A percentile compares a stretch with the other conserved stretches of the same genome.
These are phyloP conservation scores for Phyllosticta citrichinensis DNA, from an alignment of 2,329 filamentous ascomycete species.

Conservation along the genomic window DNA sequence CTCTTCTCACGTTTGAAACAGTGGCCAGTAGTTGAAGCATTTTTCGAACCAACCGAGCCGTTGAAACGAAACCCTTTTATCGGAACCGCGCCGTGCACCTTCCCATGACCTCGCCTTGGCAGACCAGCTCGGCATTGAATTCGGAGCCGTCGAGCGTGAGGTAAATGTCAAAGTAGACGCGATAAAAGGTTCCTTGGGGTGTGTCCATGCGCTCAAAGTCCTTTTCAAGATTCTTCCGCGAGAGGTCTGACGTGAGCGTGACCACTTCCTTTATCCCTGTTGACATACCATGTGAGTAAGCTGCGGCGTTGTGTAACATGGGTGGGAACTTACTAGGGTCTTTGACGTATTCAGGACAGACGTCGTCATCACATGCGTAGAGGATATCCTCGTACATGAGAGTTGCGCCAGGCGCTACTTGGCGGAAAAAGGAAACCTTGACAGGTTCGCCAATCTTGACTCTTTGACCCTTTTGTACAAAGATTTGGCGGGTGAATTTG, in stretches of 20 bases:
- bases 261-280: conserved; percentile 98
- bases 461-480: conserved; percentile 95
- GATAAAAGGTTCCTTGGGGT: conserved; percentile 65
- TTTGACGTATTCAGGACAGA: conserved; percentile 97
- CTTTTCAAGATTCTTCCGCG: conserved; percentile 96
- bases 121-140: conserved; percentile 97
- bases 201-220: conserved; percentile 99
- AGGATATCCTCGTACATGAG: conserved; percentile 99
- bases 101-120: conserved; percentile 98
- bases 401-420: conserved; percentile 91
- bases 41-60: not conserved
- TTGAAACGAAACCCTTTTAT: conserved; percentile 23
- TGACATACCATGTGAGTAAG: conserved; percentile 13
- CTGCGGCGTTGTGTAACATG: not conserved
- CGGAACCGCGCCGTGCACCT: conserved; percentile 85
- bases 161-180: conserved; percentile 62
- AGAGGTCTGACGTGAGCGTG: conserved; percentile 91
- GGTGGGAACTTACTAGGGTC: conserved; percentile 74
- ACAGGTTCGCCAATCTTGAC: conserved; percentile 99
- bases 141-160: conserved; percentile 92
- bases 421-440: conserved; percentile 97
- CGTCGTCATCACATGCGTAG: conserved; percentile 95
- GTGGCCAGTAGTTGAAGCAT: not conserved
- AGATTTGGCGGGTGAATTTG: conserved; percentile 98
- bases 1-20: not conserved